A percentile compares a stretch with the other conserved stretches of the same genome.
Evolutionary conservation across 2,329 filamentous ascomycete genomes (phyloP).

Genomic region (Paradendryphiella salina): DNA sequence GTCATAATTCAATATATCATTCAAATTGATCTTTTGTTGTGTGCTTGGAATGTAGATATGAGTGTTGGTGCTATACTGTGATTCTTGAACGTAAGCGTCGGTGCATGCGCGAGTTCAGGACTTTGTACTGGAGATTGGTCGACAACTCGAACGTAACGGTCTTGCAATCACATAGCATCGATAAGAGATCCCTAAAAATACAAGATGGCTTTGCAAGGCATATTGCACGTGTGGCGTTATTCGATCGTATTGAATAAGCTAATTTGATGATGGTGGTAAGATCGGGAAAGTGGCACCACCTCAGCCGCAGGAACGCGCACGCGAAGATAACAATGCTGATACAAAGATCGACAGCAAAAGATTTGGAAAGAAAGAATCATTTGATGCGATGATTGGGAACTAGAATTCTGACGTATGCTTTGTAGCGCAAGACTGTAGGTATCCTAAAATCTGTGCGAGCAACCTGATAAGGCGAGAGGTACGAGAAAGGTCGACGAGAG

Average conservation of each 20-base stretch:
- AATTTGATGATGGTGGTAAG: slow-evolving; percentile 8
- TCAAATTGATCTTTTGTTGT: not conserved
- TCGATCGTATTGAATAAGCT: not conserved
- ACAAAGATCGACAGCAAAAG: not conserved
- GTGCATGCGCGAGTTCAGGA: not conserved
- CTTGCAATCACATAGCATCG: not conserved
- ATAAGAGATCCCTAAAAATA: not conserved
- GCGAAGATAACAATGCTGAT: not conserved
- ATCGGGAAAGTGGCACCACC: slow-evolving; percentile 6
- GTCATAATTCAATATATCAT: not conserved
- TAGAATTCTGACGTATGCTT: not conserved
- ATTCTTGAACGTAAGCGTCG: not conserved
- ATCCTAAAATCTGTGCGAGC: not conserved
- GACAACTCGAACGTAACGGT: not conserved
- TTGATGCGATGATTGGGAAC: too few species aligned
- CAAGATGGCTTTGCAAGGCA: not conserved
- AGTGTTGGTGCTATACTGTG: not conserved
- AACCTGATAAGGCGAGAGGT: not conserved
- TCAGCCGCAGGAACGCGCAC: not conserved
- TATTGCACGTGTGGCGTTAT: slow-evolving; percentile 1
- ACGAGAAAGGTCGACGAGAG: not conserved
- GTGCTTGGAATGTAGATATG: not conserved
- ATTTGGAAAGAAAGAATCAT: not conserved
- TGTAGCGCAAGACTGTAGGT: not conserved
- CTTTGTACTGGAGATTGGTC: not conserved